phyloP scores from a whole-genome alignment of 1,139 yeast species.

The Saccharomyces hybrid region DNA sequence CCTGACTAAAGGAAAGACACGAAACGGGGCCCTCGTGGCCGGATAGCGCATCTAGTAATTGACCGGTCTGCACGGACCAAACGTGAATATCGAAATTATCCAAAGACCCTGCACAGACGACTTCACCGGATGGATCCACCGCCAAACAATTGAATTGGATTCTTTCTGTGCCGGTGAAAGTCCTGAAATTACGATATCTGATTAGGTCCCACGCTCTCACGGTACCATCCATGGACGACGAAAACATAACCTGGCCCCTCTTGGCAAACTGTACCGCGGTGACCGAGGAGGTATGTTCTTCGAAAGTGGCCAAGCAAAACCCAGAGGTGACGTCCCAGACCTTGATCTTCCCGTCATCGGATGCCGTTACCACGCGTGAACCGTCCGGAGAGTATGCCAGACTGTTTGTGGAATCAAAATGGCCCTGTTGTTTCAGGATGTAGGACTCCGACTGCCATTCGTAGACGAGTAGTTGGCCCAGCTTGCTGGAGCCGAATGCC shows the following conservation, averaged over 20 bases:
- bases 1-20: constrained; percentile 76
- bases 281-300: constrained; percentile 84
- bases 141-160: constrained; percentile 85
- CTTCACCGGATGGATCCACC: constrained; percentile 95
- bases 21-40: constrained; percentile 98
- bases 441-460: constrained; percentile 99
- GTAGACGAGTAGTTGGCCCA: constrained; percentile 92
- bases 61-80: constrained; percentile 97
- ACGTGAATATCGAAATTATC: constrained; percentile 87
- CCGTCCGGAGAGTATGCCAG: constrained; percentile 94
- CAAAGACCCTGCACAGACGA: constrained; percentile 89
- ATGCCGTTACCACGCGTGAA: constrained; percentile 80
- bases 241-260: constrained; percentile 81
- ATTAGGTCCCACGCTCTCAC: constrained; percentile 95
- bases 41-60: constrained; percentile 72
- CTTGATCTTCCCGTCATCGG: constrained; percentile 95
- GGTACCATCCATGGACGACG: constrained; percentile 92
- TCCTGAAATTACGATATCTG: constrained; percentile 87
- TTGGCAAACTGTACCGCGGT: constrained; percentile 82
- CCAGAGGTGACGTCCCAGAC: constrained; percentile 95
- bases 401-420: constrained; percentile 82
- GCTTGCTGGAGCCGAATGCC: constrained; percentile 83
- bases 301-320: constrained; percentile 84
- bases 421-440: constrained; percentile 93
- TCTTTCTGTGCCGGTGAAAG: constrained; percentile 85